Evolutionary conservation across 73 alveolate genomes (phyloP).

Genomic region (Effrenium voratum): DNA sequence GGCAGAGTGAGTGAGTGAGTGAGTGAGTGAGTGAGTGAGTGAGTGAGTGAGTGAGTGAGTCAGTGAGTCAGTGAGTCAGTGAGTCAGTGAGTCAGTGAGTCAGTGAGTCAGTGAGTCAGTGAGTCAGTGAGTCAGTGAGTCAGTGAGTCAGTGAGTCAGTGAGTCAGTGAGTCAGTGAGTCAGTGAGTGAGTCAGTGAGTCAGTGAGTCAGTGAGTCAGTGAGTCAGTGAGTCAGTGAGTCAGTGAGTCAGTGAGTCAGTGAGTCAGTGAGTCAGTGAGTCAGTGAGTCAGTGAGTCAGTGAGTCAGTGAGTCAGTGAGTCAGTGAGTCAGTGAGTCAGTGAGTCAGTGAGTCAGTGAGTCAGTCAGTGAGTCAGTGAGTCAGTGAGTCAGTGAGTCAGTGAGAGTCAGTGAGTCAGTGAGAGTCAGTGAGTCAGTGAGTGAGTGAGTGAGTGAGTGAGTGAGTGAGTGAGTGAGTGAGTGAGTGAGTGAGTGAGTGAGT

Average conservation of each 20-base stretch:
- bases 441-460: neutral
- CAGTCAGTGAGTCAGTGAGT: neutral
- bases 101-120: neutral
- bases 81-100: neutral
- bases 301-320: neutral
- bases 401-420: neutral
- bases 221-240: neutral
- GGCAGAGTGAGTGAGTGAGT: conserved; percentile 19
- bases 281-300: neutral
- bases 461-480: neutral
- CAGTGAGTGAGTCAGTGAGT: neutral
- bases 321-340: neutral
- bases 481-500: neutral
- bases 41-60: neutral
- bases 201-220: neutral
- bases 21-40: neutral
- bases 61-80: neutral
- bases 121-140: neutral
- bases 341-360: neutral
- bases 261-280: neutral
- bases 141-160: neutral
- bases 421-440: neutral
- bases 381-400: neutral
- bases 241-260: neutral
- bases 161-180: neutral